Conservation (phyloP, 2,329 filamentous ascomycete genomes). For the Alternaria sp. region DNA sequence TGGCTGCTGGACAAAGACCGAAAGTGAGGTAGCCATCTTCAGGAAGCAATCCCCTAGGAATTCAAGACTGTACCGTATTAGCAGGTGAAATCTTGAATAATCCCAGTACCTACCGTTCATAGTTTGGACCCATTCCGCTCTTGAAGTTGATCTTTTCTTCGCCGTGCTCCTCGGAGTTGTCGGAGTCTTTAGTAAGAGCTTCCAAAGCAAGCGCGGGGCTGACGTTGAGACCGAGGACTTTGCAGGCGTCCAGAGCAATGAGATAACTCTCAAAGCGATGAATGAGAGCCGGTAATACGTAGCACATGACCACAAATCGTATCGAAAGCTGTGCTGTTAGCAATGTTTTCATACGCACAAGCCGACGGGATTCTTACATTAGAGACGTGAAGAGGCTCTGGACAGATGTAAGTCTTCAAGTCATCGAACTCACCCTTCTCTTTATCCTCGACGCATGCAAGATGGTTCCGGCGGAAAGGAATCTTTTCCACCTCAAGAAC, state of each 20-base stretch:
- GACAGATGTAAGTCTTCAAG: conserved; percentile 70
- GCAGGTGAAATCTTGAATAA: background rate
- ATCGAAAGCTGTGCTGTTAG: conserved; percentile 65
- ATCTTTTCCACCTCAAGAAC: conserved; percentile 79
- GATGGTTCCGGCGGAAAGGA: conserved; percentile 78
- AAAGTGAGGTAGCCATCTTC: conserved; percentile 93
- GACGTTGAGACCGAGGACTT: conserved; percentile 68
- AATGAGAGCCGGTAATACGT: conserved; percentile 82
- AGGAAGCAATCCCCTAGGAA: conserved; percentile 93
- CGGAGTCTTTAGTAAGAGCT: conserved; percentile 90
- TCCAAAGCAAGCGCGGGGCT: conserved; percentile 77
- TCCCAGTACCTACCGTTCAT: conserved; percentile 67
- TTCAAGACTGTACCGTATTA: conserved; percentile 62
- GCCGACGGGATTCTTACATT: conserved; percentile 60
- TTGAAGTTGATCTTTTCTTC: conserved; percentile 75
- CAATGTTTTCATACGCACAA: background rate
- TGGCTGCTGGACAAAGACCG: conserved; percentile 78
- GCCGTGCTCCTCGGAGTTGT: conserved; percentile 77
- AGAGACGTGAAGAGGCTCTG: conserved; percentile 79
- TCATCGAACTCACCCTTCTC: conserved; percentile 59
- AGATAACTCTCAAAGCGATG: conserved; percentile 82
- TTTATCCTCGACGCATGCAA: conserved; percentile 66
- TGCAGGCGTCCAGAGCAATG: conserved; percentile 77
- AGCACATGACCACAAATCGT: conserved; percentile 72
- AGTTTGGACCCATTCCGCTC: conserved; percentile 89